Evolutionary conservation across 179 eudicot genomes (phyloP), one percentile per base, ranked within the genome.

Genomic region (Beta macrorhiza): DNA sequence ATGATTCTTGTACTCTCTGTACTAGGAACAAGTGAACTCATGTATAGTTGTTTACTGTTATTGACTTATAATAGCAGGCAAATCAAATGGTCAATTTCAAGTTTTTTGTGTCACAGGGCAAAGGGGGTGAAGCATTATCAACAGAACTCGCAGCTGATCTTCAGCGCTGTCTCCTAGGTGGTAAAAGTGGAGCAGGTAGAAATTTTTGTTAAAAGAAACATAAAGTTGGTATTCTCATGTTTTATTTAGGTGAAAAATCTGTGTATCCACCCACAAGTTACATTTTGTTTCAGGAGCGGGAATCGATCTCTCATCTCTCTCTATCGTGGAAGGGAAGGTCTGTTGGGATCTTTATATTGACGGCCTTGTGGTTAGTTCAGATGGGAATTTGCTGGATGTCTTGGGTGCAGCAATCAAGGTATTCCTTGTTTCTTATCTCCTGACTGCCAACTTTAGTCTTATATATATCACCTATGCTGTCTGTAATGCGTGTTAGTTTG

Each of bases 311-410:
- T 90, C 95, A 10, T 91, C 97, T 82, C 89, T 97, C 45, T 88
- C 90, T 71, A 91, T 94, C 45, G 91, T 90, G 81, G 94, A 91
- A 76, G 97, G 97, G 65, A 94, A 94, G 87, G 82, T 91, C 52
- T 97, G 98, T 84, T 97, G 99, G 99, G 99, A 97, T 87, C 91
- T 92, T 53, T 97, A 94, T 72, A 90, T 97, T 47, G 98, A 97
- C 79, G 92, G 97, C 56, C 97, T 97, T 58, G 98, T 94, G 69
- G 90, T 93, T 72, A 90, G 99, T 64, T 88, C 93, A 65, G 95
- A 97, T 89, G 99, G 99, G 47, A 97, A 97, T 88, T 75, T 97
- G 81, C 82, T 94, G 65, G 99, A 97, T 87, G 95, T 98, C 42
- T 87, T 94, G 67, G 99, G 93, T 65, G 99, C 97, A 85, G 99